Evolutionary conservation across 139 green algal species (phyloP).

Genomic region (Pleodorina starrii): DNA sequence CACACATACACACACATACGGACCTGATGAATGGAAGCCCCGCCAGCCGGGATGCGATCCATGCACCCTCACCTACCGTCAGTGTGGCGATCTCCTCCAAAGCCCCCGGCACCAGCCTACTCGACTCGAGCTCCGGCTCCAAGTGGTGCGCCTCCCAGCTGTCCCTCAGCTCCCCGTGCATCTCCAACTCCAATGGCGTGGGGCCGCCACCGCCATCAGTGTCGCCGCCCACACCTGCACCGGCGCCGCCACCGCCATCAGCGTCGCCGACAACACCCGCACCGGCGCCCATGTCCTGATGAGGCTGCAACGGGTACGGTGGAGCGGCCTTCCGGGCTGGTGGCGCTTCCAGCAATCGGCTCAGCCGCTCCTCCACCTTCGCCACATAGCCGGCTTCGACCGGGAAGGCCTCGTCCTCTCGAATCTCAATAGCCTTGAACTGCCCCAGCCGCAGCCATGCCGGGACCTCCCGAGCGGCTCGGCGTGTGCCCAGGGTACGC

Average conservation of each 20-base stretch:
- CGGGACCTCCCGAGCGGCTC: background rate
- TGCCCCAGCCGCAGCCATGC: background rate
- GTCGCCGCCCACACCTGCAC: no score
- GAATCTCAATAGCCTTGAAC: background rate
- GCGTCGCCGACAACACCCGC: background rate
- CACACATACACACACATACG: no score
- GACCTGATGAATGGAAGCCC: no score
- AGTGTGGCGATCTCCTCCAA: no score
- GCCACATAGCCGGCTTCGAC: background rate
- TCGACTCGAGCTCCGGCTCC: background rate
- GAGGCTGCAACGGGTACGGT: background rate
- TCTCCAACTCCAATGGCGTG: slow-evolving; percentile 49
- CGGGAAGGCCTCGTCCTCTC: background rate
- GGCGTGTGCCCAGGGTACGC: background rate
- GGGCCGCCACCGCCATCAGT: slow-evolving; percentile 61
- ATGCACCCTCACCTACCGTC: no score
- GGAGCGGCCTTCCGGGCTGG: background rate
- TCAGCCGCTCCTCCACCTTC: background rate
- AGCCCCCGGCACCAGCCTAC: background rate
- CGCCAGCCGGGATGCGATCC: no score
- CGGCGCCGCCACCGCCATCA: background rate
- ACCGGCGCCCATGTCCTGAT: background rate
- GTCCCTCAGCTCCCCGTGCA: slow-evolving; percentile 60
- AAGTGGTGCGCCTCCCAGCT: slow-evolving; percentile 62
- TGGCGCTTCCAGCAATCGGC: background rate